These are phyloP conservation scores for Pythium plurisporium DNA, from an alignment of 352 stramenopile species.

Conservation along the genomic window DNA sequence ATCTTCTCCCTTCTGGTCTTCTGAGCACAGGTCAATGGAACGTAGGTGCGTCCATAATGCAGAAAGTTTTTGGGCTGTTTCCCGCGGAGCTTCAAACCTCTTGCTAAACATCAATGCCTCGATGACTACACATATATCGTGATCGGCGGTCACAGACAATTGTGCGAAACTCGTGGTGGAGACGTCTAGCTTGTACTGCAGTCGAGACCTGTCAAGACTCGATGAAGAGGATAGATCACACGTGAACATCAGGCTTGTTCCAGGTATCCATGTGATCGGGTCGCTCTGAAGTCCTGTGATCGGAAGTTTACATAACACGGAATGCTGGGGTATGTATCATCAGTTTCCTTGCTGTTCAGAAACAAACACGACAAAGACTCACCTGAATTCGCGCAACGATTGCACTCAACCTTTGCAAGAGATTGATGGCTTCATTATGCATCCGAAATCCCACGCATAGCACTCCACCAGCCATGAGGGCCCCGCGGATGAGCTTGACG, in stretches of 20 bases:
- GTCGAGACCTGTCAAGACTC: not conserved
- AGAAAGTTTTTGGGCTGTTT: conserved; percentile 7
- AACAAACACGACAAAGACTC: not conserved
- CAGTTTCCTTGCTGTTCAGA: too few relatives aligned
- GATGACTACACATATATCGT: conserved; percentile 2
- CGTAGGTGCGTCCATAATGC: conserved; percentile 11
- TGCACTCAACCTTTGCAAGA: conserved; percentile 10
- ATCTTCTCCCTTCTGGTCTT: not conserved
- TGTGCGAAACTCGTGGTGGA: conserved; percentile 3
- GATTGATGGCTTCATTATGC: not conserved
- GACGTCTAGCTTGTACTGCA: conserved; percentile 3
- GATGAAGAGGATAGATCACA: not conserved
- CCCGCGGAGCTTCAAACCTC: conserved; percentile 10
- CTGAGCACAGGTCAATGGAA: not conserved
- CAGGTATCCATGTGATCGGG: conserved; percentile 16
- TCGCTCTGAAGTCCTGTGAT: conserved; percentile 17
- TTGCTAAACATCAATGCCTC: conserved; percentile 18
- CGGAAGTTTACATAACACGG: conserved; percentile 10
- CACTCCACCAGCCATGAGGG: conserved; percentile 18
- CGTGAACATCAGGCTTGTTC: conserved; percentile 17
- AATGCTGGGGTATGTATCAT: conserved; percentile 9
- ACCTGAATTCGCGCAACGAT: conserved; percentile 20
- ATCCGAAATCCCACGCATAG: conserved; percentile 18
- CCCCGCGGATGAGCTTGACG: conserved; percentile 36
- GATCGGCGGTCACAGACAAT: not conserved